Evolutionary conservation across 345 rosid species (phyloP), one percentile per base, ranked within the genome.

Genomic region (Gossypium raimondii): DNA sequence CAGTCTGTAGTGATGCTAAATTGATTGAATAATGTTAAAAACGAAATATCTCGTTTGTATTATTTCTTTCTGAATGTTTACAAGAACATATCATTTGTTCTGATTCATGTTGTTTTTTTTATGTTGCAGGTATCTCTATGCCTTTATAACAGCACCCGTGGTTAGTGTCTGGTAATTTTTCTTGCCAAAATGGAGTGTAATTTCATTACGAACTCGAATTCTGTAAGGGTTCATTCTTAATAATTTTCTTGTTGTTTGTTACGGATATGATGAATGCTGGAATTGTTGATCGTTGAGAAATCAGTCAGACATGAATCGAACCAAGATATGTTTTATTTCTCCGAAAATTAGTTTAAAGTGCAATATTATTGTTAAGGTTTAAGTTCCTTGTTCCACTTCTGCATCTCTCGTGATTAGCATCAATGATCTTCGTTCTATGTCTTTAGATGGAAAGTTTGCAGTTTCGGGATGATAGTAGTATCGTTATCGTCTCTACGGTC

Each of bases 281-380:
- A 50, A 74, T 9, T 18, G 8, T 64, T 52, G 70, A 52, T 55
- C 12, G 14, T 20, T 41, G 68, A 70, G 55, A 77, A 81, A 70
- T 51, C n/a, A 8, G 41, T n/a, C 12, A 48, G 48, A 58, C n/a
- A 5, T 47, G 50, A 58, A 18, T 22, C 52, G 44, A n/a, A 63
- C 73, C 20, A 52, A 60, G 14, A 14, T 24, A 8, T 25, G 56
- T 10, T 50, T 24, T 20, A 2, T 50, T 50, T 9, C 41, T 25
- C 22, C 6, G 4, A 48, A 67, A 47, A 13, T 67, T 67, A 25
- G 17, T 67, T 47, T 48, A 67, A 34, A 34, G 48, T 22, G 13
- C 58, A 48, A 63, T 20, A 8, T 67, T 67, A 27, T 22, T 67
- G 53, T 50, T 0, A 25, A 25, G 22, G 38, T 25, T 24, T 48